A percentile compares a stretch with the other conserved stretches of the same genome.
phyloP scores from a whole-genome alignment of 768 basidiomycete species.

The Agrocybe pediades region DNA sequence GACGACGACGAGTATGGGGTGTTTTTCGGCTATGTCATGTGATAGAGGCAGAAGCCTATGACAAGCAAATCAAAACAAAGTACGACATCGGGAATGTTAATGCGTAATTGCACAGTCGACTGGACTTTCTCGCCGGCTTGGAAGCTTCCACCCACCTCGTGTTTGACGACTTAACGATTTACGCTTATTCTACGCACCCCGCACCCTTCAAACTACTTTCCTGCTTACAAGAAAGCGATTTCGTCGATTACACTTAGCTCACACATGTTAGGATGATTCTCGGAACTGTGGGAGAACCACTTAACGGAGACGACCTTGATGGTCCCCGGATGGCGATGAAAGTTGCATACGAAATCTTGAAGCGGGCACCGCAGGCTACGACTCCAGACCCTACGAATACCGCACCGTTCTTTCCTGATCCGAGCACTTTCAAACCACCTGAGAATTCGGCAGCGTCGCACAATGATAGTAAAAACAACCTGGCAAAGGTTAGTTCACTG shows the following conservation, averaged over 20 bases:
- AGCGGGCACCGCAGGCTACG: conserved; percentile 11
- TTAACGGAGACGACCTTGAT: not conserved
- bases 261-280: not conserved
- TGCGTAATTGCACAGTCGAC: not conserved
- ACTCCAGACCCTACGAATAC: conserved; percentile 12
- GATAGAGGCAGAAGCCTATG: not conserved
- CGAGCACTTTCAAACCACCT: conserved; percentile 16
- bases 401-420: conserved; percentile 28
- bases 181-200: too few relatives aligned
- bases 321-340: not conserved
- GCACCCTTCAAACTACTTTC: too few relatives aligned
- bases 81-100: not conserved
- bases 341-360: not conserved
- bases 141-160: too few relatives aligned
- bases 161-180: too few relatives aligned
- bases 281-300: not conserved
- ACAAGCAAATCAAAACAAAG: conserved; percentile 11
- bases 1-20: conserved; percentile 3
- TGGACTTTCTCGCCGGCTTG: too few relatives aligned
- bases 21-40: conserved; percentile 12
- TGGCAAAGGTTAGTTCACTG: conserved; percentile 24
- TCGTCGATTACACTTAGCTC: too few relatives aligned
- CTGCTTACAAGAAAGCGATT: too few relatives aligned
- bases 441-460: not conserved
- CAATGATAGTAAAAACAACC: conserved; percentile 5